Base-by-base conservation (phyloP, 1,284 basidiomycete genomes). In the Cystobasidium slooffiae region DNA sequence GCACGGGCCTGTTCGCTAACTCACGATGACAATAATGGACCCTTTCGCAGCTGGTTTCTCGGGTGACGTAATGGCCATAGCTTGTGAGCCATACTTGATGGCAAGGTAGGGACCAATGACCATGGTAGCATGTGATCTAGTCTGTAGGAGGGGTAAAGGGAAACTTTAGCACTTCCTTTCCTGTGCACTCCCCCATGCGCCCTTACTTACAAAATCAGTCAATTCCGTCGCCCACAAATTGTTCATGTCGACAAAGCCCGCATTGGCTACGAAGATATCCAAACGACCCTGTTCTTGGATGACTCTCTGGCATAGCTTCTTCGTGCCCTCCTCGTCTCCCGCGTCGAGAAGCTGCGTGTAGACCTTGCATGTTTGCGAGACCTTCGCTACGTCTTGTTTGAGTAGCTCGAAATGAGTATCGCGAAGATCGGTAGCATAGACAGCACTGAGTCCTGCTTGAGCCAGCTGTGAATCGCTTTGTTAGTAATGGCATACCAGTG, bases 41-140 rank as follows among this genome's bases (percentile, higher is more conserved):
- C 67, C 67, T 58, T 46, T 56, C 6, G 67, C 67, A 4, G 14
- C 55, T n/a, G 51, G 22, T 24, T 69, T 69, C 22, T 31, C 18
- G n/a, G 7, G 37, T n/a, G 67, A 69, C 4, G 41, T 24, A 3
- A 58, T 18, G 18, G 67, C 31, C 67, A 69, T 69, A 4, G 67
- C 67, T 39, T 53, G 52, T 24, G 67, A 59, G 4, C 67, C 67
- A 43, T 69, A 69, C 55, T 69, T 69, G 55, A 69, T 47, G 9
- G 52, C 67, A 43, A 43, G 51, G 46, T 41, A 69, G 31, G 67
- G 55, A 22, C 67, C 67, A 31, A 69, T 18, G 22, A 47, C 56
- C 67, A 69, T 59, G 22, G 51, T 22, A 9, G 55, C 67, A 53
- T 69, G 31, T 16, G 37, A 43, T 43, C 37, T 20, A 20, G 31